Base-by-base conservation (phyloP, 495 filamentous ascomycete species). In the Aspergillus wentii region DNA sequence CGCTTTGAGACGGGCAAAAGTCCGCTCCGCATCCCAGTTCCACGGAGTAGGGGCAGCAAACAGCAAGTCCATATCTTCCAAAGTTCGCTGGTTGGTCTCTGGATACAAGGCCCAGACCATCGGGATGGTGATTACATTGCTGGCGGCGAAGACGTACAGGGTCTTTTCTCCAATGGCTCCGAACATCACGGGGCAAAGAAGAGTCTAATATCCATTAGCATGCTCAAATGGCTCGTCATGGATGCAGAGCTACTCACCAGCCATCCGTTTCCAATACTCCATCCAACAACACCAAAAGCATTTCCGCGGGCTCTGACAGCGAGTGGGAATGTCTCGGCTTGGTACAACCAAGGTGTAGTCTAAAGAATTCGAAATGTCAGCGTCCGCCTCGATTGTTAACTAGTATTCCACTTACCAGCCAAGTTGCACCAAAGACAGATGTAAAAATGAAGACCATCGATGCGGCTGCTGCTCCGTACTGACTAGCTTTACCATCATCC, bases 251-350 rank as follows among this genome's bases (percentile, higher is more conserved):
- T 11, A 54, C 66, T 57, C 19, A 71, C 66, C 52, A 72, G 52
- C 76, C 78, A 82, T 25, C 78, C 80, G 41, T 83, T 83, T n/a
- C 79, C 80, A 25, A 86, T 83, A 38, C 71, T 76, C 80, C 82
- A 86, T 11, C 82, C 80, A 3, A 86, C 72, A 0, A 85, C 82
- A 46, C 82, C 81, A 77, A 80, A 85, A n/a, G 82, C 78, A 33
- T 84, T 85, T 14, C 82, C 82, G 20, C 79, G 77, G 4, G 80
- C 82, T 17, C 82, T 74, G 8, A 85, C 74, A 17, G 79, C 71
- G 13, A 85, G 57, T 0, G 82, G 82, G 57, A 85, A 85, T 35
- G 85, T 85, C 48, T 86, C 82, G 11, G 81, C 79, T 0, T 80
- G 81, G 40, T 85, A 85, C 4, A 85, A 46, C 80, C 79, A 85